Base-by-base conservation (phyloP, 2,329 filamentous ascomycete species). In the Aspergillus sergii region DNA sequence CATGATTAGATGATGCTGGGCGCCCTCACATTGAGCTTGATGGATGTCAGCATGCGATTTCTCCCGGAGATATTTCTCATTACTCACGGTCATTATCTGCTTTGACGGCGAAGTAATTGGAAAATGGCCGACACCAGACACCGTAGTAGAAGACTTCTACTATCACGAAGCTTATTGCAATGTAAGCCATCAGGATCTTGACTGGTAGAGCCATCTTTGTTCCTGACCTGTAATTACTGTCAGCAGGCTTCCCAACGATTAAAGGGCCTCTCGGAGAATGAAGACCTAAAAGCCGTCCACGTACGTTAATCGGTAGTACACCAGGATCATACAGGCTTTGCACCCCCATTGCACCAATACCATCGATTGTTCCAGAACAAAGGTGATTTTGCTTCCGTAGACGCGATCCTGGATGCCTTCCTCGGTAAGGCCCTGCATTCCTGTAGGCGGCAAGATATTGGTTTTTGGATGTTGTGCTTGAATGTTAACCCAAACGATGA, bases 241-340 rank as follows among this genome's bases (percentile, higher is more conserved):
- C 12, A 48, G 45, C 11, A 9, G 12, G 45, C 5, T 7, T 14
- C 32, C 11, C 32, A 4, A 32, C 32, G 3, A 10, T 46, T 14
- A 0, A 16, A 7, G 5, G 7, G 0, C 23, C 21, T 0, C 2
- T 19, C 16, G 23, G 1, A 8, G 4, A 11, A n/a, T 14, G 5
- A 19, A 30, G 5, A 8, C 1, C 1, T 6, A 16, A 7, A 19
- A 6, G 4, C 10, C 1, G 4, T 50, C 6, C 14, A 32, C 46
- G 4, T 16, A 30, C 46, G 46, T 51, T 51, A 51, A 7, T 51
- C 46, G 26, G 14, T 51, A 30, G 3, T 51, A 51, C 26, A 51
- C 46, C 7, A 51, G 1, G 6, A 51, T 30, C 26, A 51, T 30
- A 16, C 26, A 51, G 26, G 26, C 26, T 19, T 51, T 51, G 19